phyloP scores from a whole-genome alignment of 2,329 filamentous ascomycete genomes.

The Fusarium mangiferae region DNA sequence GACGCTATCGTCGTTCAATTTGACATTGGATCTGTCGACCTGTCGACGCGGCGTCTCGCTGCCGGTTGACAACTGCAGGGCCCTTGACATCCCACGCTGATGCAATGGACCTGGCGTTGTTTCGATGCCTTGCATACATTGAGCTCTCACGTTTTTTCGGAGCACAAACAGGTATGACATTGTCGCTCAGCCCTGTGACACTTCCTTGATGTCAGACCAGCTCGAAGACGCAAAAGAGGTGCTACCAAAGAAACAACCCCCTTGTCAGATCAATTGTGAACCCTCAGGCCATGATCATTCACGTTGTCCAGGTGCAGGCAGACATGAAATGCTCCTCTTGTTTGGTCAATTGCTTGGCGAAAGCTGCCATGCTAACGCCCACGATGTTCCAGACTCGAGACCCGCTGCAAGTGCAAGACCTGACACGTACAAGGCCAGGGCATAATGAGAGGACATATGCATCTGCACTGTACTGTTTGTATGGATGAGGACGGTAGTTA shows the following conservation, averaged over 20 bases:
- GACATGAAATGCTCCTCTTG: constrained; percentile 31
- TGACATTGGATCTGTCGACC: constrained; percentile 26
- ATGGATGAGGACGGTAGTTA: constrained; percentile 17
- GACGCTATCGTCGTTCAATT: constrained; percentile 23
- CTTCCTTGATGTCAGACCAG: neutral
- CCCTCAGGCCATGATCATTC: neutral
- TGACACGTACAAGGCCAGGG: constrained; percentile 17
- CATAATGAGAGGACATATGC: neutral
- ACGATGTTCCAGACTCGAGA: constrained; percentile 36
- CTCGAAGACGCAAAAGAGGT: constrained; percentile 10
- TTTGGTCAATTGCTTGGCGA: constrained; percentile 30
- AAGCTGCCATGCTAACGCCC: constrained; percentile 23
- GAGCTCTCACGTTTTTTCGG: neutral
- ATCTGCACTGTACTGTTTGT: neutral
- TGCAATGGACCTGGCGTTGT: constrained; percentile 9
- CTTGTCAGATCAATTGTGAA: neutral
- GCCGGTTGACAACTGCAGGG: constrained; percentile 17
- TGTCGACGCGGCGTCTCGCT: neutral
- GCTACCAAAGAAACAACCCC: constrained; percentile 7
- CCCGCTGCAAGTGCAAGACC: constrained; percentile 28
- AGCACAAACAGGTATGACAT: neutral
- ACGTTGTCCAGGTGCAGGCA: neutral
- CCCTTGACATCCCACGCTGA: neutral
- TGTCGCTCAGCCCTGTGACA: neutral
- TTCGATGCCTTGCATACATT: constrained; percentile 15